Percentiles rank a stretch among this genome's conserved stretches.
Conservation (phyloP, 345 rosid genomes). For the Corchorus olitorius region DNA sequence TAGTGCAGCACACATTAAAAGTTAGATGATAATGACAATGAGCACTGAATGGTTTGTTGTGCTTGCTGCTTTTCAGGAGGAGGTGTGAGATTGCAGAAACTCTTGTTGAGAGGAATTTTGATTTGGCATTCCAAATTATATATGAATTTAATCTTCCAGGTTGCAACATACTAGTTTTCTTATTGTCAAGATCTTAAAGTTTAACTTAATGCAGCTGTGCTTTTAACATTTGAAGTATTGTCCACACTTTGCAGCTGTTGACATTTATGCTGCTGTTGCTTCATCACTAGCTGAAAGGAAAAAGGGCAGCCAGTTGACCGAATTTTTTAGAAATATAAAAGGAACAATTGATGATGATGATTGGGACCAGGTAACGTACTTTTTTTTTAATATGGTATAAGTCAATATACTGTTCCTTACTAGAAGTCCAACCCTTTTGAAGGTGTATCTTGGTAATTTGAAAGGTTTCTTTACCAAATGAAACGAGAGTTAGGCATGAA, state of each 20-base stretch:
- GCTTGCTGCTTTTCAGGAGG: constrained; percentile 61
- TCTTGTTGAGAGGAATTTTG: constrained; percentile 89
- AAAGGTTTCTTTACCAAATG: neutral
- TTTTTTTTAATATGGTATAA: neutral
- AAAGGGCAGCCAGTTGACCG: constrained; percentile 87
- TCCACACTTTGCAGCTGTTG: constrained; percentile 65
- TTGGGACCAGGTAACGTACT: constrained; percentile 87
- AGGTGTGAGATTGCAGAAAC: constrained; percentile 86
- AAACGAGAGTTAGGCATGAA: neutral
- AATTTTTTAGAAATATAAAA: constrained; percentile 88
- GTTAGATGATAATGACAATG: neutral
- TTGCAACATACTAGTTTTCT: constrained; percentile 23
- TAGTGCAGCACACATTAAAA: neutral
- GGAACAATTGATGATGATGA: constrained; percentile 91
- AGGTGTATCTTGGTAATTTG: neutral
- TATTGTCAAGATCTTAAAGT: constrained; percentile 1
- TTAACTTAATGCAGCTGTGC: constrained; percentile 13
- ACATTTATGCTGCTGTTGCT: constrained; percentile 97
- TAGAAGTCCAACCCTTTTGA: neutral
- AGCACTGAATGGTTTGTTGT: constrained; percentile 20
- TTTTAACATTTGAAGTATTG: constrained; percentile 13
- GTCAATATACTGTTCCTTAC: neutral
- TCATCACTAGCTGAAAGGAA: constrained; percentile 92
- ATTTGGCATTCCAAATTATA: constrained; percentile 89
- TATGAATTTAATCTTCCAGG: constrained; percentile 93